These are phyloP conservation scores for Nothophytophthora sp. DNA, from an alignment of 352 stramenopile species.

Conservation along the genomic window DNA sequence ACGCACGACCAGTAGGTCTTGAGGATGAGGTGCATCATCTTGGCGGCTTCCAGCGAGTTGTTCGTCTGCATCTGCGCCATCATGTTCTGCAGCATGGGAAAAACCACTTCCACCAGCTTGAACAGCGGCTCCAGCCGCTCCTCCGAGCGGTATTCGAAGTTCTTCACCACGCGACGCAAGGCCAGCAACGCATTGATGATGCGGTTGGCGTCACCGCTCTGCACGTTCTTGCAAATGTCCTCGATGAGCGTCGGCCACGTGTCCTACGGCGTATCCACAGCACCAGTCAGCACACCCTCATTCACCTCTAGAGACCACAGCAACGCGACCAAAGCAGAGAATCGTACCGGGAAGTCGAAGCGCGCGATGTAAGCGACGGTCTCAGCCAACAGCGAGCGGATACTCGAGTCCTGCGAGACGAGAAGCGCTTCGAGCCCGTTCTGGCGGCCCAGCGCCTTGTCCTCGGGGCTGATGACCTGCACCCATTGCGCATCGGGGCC, in stretches of 20 bases:
- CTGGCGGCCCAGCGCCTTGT: conserved; percentile 69
- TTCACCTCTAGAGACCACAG: not conserved
- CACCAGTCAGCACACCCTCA: not conserved
- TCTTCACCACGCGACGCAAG: conserved; percentile 96
- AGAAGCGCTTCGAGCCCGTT: conserved; percentile 67
- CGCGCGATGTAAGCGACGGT: conserved; percentile 94
- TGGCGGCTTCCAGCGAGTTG: conserved; percentile 91
- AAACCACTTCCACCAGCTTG: conserved; percentile 92
- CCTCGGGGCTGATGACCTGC: conserved; percentile 59
- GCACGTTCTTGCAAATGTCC: conserved; percentile 90
- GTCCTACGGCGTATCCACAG: conserved; percentile 23
- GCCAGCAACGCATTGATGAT: conserved; percentile 94
- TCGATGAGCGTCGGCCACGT: conserved; percentile 93
- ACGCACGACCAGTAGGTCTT: conserved; percentile 99
- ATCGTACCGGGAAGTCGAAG: conserved; percentile 92
- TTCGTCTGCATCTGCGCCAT: conserved; percentile 83
- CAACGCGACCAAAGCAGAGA: conserved; percentile 22
- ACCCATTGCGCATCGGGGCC: conserved; percentile 78
- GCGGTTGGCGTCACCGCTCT: conserved; percentile 81
- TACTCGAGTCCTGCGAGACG: conserved; percentile 46
- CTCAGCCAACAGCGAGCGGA: conserved; percentile 89
- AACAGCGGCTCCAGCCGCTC: conserved; percentile 91
- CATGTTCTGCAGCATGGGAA: conserved; percentile 94
- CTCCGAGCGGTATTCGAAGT: conserved; percentile 97
- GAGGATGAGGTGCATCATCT: conserved; percentile 95